Evolutionary conservation across 345 rosid genomes (phyloP).

Genomic region (Eutrema yunnanense): DNA sequence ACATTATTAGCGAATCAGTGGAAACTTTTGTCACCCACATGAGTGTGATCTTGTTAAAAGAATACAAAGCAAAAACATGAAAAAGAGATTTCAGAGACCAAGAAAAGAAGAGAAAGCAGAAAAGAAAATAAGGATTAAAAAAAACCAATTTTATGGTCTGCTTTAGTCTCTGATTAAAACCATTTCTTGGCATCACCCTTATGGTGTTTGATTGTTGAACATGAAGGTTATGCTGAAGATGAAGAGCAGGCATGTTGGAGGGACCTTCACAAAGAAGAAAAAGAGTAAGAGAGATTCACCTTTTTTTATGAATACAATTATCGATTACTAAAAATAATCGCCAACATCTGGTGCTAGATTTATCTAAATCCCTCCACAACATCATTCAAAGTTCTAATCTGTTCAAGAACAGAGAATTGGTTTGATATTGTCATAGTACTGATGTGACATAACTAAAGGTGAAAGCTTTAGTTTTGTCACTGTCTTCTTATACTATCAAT

Average conservation of each 20-base stretch:
- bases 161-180: conserved; percentile 2
- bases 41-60: conserved; percentile 26
- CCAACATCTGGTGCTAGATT: not conserved
- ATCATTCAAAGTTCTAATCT: not conserved
- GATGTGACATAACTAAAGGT: conserved; percentile 10
- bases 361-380: not conserved
- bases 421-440: conserved; percentile 4
- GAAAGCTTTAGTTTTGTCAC: not conserved
- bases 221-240: conserved; percentile 89
- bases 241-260: conserved; percentile 95
- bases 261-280: conserved; percentile 96
- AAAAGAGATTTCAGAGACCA: conserved; percentile 19
- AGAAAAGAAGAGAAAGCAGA: conserved; percentile 21
- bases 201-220: not conserved
- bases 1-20: conserved; percentile 9
- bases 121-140: not conserved
- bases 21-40: conserved; percentile 9
- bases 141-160: not conserved
- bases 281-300: conserved; percentile 62
- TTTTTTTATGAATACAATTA: conserved; percentile 14
- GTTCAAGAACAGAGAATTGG: not conserved
- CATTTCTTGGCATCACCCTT: conserved; percentile 18
- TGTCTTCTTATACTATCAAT: conserved; percentile 1
- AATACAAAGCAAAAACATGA: not conserved
- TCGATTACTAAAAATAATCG: not conserved